Evolutionary conservation across 805 yeast species (phyloP), one percentile per base, ranked within the genome.

Genomic region (Yamadazyma takamatsuzukensis): DNA sequence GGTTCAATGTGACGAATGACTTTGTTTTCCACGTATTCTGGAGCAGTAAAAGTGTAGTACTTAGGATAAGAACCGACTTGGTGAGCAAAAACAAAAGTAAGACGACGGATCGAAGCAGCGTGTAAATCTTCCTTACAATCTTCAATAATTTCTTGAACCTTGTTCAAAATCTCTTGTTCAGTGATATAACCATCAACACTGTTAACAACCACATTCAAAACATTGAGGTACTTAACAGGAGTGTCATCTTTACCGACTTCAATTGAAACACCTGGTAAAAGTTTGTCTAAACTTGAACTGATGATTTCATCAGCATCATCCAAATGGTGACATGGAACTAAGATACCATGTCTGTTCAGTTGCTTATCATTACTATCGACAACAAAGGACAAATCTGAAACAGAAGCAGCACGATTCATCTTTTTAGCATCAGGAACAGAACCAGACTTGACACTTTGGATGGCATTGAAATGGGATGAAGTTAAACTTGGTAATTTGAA

Each of bases 1-100:
- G 99, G 99, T 63, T 93, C 97, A 48, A 93, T 88, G 59, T 93
- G 97, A 70, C 99, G 88, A 58, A 93, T 84, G 14, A 89, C 89
- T 63, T 81, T 78, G 67, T 93, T 95, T 67, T 93, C 99, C 21
- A 49, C 52, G 56, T 83, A 93, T 22, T 73, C 72, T 32, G 95
- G 95, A 41, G 90, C 95, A 53, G 84, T 85, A 76, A 86, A 93
- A 23, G 97, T 93, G 70, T 81, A 93, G 70, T 90, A 93, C 61
- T 83, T 85, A 49, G 98, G 98, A 62, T 90, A 89, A 30, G 83
- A 59, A 44, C 97, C 97, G 50, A 78, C 79, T 34, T 72, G 74
- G 56, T 80, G 78, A 40, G 95, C 95, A 47, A 93, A 71, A 39
- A 88, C 84, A 63, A 93, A 87, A 2, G 98, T 85, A 36, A 93